Base-by-base conservation (phyloP, 768 basidiomycete genomes). In the Lactifluus echinatus region DNA sequence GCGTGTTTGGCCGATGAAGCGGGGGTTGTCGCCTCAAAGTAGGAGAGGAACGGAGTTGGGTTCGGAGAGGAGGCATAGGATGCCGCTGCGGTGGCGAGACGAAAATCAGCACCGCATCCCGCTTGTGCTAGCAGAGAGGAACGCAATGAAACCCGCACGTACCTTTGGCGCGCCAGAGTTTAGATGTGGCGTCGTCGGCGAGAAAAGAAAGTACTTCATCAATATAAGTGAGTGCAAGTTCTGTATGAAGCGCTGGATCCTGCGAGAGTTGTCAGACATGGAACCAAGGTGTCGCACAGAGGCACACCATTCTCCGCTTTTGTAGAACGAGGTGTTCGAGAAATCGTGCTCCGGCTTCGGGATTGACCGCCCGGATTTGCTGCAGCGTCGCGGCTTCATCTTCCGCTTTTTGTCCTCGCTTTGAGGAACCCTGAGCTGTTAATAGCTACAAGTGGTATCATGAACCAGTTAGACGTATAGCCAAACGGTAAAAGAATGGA, bases 1-100 rank as follows among this genome's bases (percentile, higher is more conserved):
- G 74, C 73, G 19, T 80, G 79, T 68, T 93, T 93, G 56, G 82
- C 77, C 15, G 79, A 77, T 0, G 89, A 88, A 55, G 89, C 81
- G 1, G 90, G 90, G 4, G 90, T 89, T 23, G 87, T 87, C n/a
- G 86, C 83, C 3, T 84, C 76, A 60, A 94, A 85, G 70, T 92
- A 91, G 5, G 83, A 76, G 7, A 90, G 66, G 69, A 85, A 89
- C 0, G 85, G 75, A 1, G 64, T 52, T 24, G 67, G 60, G 49
- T 66, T 55, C 42, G 61, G 61, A 44, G 67, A 59, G 0, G 71
- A 69, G 3, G 67, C 49, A 53, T 71, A 69, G 12, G 66, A 67
- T 1, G 64, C 47, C 28, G 65, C 71, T 71, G 17, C 10, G 8
- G 50, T 44, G 33, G 15, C 19, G 7, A 12, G 31, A 19, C 15